A percentile compares a stretch with the other conserved stretches of the same genome.
Evolutionary conservation across 257 asterid species (phyloP).

Genomic region (Penstemon newberryi): DNA sequence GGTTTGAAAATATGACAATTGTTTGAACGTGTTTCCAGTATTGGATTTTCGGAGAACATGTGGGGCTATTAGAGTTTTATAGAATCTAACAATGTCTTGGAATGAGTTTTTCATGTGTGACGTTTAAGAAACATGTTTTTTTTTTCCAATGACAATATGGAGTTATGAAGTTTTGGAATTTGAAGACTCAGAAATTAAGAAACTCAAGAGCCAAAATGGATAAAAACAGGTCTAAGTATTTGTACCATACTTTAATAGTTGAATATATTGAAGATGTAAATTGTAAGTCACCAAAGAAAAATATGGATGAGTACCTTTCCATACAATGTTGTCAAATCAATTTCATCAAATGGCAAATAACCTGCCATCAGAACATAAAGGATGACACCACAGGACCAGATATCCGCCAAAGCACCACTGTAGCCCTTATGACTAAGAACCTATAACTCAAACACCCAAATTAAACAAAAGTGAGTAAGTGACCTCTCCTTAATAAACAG

Average conservation of each 20-base stretch:
- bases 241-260: slow-evolving; percentile 14
- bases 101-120: too few species aligned
- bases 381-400: slow-evolving; percentile 98
- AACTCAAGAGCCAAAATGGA: too few species aligned
- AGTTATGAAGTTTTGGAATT: too few species aligned
- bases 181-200: too few species aligned
- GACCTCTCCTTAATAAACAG: slow-evolving; percentile 7
- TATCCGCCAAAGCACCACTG: slow-evolving; percentile 93
- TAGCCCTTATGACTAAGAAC: slow-evolving; percentile 98
- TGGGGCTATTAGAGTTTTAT: too few species aligned
- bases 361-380: slow-evolving; percentile 96
- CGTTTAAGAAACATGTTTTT: too few species aligned
- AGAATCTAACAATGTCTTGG: too few species aligned
- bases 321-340: slow-evolving; percentile 88
- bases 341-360: slow-evolving; percentile 96
- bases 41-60: too few species aligned
- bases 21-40: too few species aligned
- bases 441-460: slow-evolving; percentile 41
- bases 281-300: neutral
- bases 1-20: too few species aligned
- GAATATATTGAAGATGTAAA: slow-evolving; percentile 4
- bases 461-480: slow-evolving; percentile 2
- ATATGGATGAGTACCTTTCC: slow-evolving; percentile 65
- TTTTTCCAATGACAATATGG: too few species aligned
- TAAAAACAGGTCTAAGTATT: too few species aligned